Evolutionary conservation across 768 basidiomycete genomes (phyloP).

Genomic region (Fistulinella prunicolor): DNA sequence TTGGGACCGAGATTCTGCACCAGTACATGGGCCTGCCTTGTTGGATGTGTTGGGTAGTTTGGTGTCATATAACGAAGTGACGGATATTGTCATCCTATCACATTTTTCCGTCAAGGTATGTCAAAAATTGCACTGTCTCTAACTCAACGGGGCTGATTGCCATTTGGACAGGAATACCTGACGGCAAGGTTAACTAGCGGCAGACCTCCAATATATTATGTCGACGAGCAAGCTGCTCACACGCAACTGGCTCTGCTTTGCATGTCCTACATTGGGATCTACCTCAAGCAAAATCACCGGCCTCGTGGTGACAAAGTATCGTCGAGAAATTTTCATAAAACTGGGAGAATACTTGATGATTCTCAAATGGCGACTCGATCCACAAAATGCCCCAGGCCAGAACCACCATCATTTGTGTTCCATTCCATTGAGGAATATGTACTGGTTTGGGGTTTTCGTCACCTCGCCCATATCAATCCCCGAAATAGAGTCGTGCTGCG

Average conservation of each 20-base stretch:
- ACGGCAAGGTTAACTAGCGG: background rate
- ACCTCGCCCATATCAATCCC: background rate
- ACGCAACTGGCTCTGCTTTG: constrained; percentile 1
- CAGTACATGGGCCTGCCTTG: too few species aligned
- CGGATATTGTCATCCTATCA: constrained; percentile 3
- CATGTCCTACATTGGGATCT: constrained; percentile 6
- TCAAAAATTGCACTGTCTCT: constrained; percentile 5
- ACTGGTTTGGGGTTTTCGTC: background rate
- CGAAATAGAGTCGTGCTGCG: background rate
- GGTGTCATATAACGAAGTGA: constrained; percentile 1
- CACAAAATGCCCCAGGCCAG: too few species aligned
- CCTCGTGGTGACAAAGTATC: background rate
- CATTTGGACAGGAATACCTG: constrained; percentile 6
- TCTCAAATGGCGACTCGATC: too few species aligned
- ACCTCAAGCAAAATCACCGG: background rate
- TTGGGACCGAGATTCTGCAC: background rate
- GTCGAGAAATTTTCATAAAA: background rate
- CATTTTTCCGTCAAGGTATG: too few species aligned
- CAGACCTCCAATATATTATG: background rate
- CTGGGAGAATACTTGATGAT: background rate
- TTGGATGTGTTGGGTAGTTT: constrained; percentile 4
- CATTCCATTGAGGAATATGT: constrained; percentile 8
- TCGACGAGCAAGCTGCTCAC: background rate
- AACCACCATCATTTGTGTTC: background rate
- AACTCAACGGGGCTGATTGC: background rate